These are phyloP conservation scores for Dipteronia dyeriana DNA, from an alignment of 345 rosid species.

Conservation along the genomic window DNA sequence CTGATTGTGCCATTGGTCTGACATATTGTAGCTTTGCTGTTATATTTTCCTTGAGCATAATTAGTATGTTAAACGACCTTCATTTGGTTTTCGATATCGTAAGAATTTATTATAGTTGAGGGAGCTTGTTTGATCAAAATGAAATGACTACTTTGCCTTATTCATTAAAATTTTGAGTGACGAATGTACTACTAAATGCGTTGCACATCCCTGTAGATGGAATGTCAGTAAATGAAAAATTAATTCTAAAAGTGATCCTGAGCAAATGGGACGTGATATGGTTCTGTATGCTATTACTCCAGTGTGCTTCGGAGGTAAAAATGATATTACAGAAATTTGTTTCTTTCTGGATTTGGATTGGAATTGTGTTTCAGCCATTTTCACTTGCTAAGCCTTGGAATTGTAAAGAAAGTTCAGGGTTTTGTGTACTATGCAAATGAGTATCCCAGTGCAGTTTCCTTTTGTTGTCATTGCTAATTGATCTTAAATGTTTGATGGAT, in stretches of 20 bases:
- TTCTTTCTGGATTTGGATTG: background rate
- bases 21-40: background rate
- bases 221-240: background rate
- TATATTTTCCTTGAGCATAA: background rate
- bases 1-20: background rate
- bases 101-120: background rate
- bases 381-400: background rate
- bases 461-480: background rate
- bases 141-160: background rate
- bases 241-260: background rate
- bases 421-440: too few species aligned
- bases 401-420: background rate
- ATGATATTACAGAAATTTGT: background rate
- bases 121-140: background rate
- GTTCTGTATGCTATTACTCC: background rate
- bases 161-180: background rate
- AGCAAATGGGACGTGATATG: background rate
- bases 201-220: background rate
- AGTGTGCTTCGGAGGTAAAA: background rate
- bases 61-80: background rate
- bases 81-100: background rate
- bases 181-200: background rate
- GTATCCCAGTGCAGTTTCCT: background rate
- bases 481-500: background rate
- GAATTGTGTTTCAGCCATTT: background rate